phyloP scores from a whole-genome alignment of 1,139 yeast species.

The Chernovozyma aurita region DNA sequence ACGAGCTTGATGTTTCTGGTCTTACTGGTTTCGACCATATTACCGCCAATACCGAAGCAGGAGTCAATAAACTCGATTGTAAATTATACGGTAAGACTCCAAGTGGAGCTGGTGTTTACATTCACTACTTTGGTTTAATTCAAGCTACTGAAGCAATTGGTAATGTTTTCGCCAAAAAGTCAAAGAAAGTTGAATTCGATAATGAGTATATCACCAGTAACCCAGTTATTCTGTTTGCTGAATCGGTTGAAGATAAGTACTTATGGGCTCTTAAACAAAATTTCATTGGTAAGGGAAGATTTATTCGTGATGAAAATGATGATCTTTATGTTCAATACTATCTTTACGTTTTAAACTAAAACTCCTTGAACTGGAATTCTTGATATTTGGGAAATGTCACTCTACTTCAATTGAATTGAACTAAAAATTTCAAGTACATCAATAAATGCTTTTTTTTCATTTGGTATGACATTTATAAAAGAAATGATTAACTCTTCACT shows the following conservation, averaged over 20 bases:
- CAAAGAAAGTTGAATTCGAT: constrained; percentile 28
- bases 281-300: constrained; percentile 52
- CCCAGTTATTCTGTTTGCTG: constrained; percentile 40
- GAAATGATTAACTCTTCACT: no score
- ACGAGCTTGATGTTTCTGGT: constrained; percentile 22
- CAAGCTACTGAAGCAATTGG: constrained; percentile 28
- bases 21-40: constrained; percentile 46
- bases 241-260: constrained; percentile 34
- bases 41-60: constrained; percentile 24
- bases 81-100: constrained; percentile 41
- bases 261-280: constrained; percentile 44
- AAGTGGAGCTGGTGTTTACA: constrained; percentile 33
- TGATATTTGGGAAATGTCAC: no score
- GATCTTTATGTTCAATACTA: constrained; percentile 47
- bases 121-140: constrained; percentile 45
- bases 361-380: no score
- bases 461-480: no score
- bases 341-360: constrained; percentile 27
- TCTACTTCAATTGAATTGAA: background rate
- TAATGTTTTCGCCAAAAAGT: constrained; percentile 28
- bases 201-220: constrained; percentile 46
- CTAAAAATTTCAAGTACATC: background rate
- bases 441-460: no score
- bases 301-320: constrained; percentile 41
- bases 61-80: constrained; percentile 43